Conservation (phyloP, 305 asterid species). For the Stenogyne calaminthoides region DNA sequence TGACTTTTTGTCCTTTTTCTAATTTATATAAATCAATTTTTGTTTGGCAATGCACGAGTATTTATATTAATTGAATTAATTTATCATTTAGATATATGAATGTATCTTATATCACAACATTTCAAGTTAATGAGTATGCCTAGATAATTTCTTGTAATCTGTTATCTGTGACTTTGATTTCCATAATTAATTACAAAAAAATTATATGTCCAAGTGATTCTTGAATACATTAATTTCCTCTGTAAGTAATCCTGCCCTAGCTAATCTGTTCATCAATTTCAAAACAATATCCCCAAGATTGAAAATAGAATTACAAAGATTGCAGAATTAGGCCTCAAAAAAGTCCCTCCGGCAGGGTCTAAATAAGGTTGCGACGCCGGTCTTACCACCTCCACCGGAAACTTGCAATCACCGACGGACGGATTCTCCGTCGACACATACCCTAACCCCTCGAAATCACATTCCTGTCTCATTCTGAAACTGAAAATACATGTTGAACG, state of each 20-base stretch:
- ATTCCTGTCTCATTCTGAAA: constrained; percentile 34
- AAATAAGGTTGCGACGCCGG: background rate
- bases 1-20: too few relatives aligned
- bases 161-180: background rate
- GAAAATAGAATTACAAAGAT: background rate
- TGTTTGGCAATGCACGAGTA: too few relatives aligned
- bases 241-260: background rate
- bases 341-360: background rate
- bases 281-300: constrained; percentile 16
- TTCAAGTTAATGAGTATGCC: background rate
- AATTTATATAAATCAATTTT: too few relatives aligned
- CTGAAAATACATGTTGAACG: constrained; percentile 48
- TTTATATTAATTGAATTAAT: too few relatives aligned
- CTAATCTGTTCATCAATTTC: constrained; percentile 4
- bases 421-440: constrained; percentile 31
- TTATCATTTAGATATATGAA: too few relatives aligned
- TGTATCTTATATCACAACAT: too few relatives aligned
- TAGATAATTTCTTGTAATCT: background rate
- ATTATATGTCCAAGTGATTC: background rate
- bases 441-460: constrained; percentile 36
- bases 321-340: background rate
- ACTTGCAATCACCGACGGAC: constrained; percentile 33
- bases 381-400: constrained; percentile 45
- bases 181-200: background rate
- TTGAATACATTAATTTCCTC: background rate